Evolutionary conservation across 140 eudicot species (phyloP).

Genomic region (Ambrosia hybrid): DNA sequence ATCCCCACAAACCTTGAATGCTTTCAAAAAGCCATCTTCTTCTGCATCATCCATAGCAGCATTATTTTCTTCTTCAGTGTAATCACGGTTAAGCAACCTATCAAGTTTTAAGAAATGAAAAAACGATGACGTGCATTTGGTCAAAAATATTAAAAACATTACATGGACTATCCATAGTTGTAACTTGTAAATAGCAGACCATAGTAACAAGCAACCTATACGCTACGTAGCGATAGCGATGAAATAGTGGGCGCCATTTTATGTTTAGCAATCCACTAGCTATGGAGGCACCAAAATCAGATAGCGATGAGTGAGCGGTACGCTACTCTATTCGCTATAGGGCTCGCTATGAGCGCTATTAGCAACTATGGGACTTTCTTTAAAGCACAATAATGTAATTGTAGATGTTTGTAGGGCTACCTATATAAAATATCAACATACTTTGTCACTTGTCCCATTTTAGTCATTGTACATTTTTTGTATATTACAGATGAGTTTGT

Average conservation of each 20-base stretch:
- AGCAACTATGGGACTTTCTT: background rate
- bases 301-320: too few relatives aligned
- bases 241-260: too few relatives aligned
- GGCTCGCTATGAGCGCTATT: too few relatives aligned
- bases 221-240: too few relatives aligned
- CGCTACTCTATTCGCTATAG: too few relatives aligned
- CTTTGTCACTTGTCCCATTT: background rate
- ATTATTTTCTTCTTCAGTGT: slow-evolving; percentile 82
- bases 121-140: background rate
- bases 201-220: too few relatives aligned
- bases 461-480: background rate
- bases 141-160: background rate
- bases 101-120: slow-evolving; percentile 1
- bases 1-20: slow-evolving; percentile 69
- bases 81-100: slow-evolving; percentile 81
- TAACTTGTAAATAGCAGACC: too few relatives aligned
- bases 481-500: background rate
- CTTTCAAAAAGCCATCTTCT: slow-evolving; percentile 92
- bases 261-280: too few relatives aligned
- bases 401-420: background rate
- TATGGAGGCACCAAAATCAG: too few relatives aligned
- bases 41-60: slow-evolving; percentile 79
- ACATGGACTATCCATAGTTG: background rate
- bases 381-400: background rate
- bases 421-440: background rate